Evolutionary conservation across 2,329 filamentous ascomycete genomes (phyloP), one percentile per base, ranked within the genome.

Genomic region (Elsinoe ampelina): DNA sequence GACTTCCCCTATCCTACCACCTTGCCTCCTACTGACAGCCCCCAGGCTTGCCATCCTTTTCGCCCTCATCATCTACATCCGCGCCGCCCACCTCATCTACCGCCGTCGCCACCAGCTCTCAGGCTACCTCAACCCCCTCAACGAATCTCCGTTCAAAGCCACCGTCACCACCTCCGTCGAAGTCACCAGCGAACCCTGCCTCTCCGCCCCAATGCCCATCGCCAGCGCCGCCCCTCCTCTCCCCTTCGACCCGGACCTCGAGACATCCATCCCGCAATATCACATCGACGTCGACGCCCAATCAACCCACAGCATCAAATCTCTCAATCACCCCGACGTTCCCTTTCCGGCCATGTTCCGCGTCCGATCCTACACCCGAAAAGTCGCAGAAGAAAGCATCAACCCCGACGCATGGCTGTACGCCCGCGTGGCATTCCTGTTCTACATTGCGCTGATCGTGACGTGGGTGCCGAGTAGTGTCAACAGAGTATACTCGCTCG

Each of bases 381-480:
- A 52, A 22, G 35, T 43, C 5, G 55, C 55, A 20, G 41, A 52
- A 17, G 55, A 57, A 10, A 38, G 36, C 30, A 45, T 57, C 32
- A 71, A 66, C 60, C 66, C 66, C 7, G 71, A 72, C 22, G 66
- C 71, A 12, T 69, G 69, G 63, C 66, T 68, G 13, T 72, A 72
- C 61, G 67, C 68, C 50, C 70, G 72, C 57, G 70, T 70, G 59
- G 68, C 71, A 4, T 64, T 71, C 60, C 59, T 75, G 36, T 70
- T 73, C 64, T 70, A 71, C 57, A 58, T 73, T 42, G 72, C 73
- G 6, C 61, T 75, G 45, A 62, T 74, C 17, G 63, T 76, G 54
- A 72, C 73, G 58, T 72, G 75, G 67, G 42, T 57, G 11, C 55
- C 55, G 13, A 35, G 26, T 4, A 57, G 55, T 36, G 42, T 57